Percentiles rank a stretch among this genome's conserved stretches.
phyloP scores from a whole-genome alignment of 106 monocot genomes.

The Amphibolis antarctica region DNA sequence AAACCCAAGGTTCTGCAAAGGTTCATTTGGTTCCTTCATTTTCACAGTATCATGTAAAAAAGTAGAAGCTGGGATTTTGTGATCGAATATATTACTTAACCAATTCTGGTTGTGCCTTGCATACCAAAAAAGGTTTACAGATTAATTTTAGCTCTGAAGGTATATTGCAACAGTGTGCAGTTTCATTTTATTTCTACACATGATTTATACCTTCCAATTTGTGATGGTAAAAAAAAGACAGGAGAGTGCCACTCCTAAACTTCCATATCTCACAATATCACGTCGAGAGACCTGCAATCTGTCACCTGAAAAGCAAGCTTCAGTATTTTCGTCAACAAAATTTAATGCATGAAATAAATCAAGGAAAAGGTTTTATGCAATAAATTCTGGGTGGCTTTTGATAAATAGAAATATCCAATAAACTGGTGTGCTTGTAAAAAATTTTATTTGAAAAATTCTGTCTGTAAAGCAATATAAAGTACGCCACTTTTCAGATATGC shows the following conservation, averaged over 20 bases:
- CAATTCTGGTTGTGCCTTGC: too few species aligned
- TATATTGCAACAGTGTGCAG: background rate
- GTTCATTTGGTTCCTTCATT: too few species aligned
- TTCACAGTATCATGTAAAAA: too few species aligned
- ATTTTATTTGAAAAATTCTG: too few species aligned
- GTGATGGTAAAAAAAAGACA: conserved; percentile 57
- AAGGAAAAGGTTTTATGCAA: background rate
- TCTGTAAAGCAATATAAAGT: too few species aligned
- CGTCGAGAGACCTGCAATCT: conserved; percentile 76
- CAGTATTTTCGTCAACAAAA: background rate
- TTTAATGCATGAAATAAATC: background rate
- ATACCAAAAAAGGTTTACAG: too few species aligned
- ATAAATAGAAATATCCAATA: background rate
- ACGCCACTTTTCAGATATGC: too few species aligned
- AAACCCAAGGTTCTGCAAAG: too few species aligned
- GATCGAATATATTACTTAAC: too few species aligned
- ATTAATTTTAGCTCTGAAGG: background rate
- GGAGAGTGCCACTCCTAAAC: conserved; percentile 81
- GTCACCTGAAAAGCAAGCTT: conserved; percentile 8
- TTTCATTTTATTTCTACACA: background rate
- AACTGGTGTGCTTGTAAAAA: too few species aligned
- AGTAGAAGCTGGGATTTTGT: too few species aligned
- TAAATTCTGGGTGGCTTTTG: background rate
- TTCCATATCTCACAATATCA: conserved; percentile 89
- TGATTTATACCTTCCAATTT: conserved; percentile 76